Conservation (phyloP, 805 yeast genomes). For the Wickerhamiella australiensis region DNA sequence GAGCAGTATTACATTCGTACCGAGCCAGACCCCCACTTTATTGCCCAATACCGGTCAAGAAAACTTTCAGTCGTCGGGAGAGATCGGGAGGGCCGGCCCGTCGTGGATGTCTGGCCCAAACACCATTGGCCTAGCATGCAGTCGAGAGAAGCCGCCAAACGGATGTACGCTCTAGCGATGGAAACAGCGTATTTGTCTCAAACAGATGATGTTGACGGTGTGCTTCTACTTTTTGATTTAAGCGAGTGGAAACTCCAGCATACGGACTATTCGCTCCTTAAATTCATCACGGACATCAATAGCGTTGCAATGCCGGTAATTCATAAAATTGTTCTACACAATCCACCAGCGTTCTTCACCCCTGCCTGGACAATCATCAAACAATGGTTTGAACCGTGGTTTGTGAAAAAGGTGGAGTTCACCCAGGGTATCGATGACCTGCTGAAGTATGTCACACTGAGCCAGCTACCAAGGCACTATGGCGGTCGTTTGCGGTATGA, state of each 20-base stretch:
- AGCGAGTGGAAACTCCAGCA: constrained; percentile 77
- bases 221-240: constrained; percentile 75
- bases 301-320: constrained; percentile 96
- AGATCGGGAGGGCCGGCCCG: constrained; percentile 63
- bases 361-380: constrained; percentile 90
- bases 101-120: constrained; percentile 68
- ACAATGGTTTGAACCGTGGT: constrained; percentile 27
- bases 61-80: constrained; percentile 65
- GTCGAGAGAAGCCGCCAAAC: constrained; percentile 56
- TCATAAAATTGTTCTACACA: constrained; percentile 47
- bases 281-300: constrained; percentile 75
- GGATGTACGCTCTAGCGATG: constrained; percentile 60
- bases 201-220: constrained; percentile 64
- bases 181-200: constrained; percentile 72
- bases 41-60: constrained; percentile 44
- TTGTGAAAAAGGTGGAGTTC: neutral
- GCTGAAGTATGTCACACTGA: neutral
- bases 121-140: constrained; percentile 61
- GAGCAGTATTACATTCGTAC: constrained; percentile 45
- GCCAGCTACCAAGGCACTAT: constrained; percentile 1
- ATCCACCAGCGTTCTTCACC: constrained; percentile 94
- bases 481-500: neutral
- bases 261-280: constrained; percentile 87
- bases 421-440: neutral
- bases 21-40: constrained; percentile 27